These are phyloP conservation scores for Lactarius akahatsu DNA, from an alignment of 768 basidiomycete species.

Conservation along the genomic window DNA sequence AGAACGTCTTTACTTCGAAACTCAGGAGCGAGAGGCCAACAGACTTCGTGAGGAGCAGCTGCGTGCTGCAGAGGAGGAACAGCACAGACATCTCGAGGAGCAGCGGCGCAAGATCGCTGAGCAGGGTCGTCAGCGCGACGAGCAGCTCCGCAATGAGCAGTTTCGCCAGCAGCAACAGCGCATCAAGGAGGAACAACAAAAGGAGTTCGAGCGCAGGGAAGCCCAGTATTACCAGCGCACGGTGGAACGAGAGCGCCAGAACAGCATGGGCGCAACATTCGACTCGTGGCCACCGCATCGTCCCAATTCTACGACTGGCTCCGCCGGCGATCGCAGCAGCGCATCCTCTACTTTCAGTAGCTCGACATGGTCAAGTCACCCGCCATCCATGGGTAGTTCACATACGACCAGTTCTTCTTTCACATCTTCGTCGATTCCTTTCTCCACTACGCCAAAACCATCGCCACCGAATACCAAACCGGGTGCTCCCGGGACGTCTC, in stretches of 20 bases:
- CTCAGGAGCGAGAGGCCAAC: constrained; percentile 17
- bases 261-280: constrained; percentile 30
- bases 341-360: constrained; percentile 29
- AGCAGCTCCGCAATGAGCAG: constrained; percentile 24
- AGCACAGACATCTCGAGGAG: constrained; percentile 38
- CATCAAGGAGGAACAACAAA: constrained; percentile 35
- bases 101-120: constrained; percentile 35
- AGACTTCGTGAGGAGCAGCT: constrained; percentile 21
- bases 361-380: constrained; percentile 28
- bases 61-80: constrained; percentile 22
- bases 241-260: constrained; percentile 33
- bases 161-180: constrained; percentile 37
- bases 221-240: constrained; percentile 26
- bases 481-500: constrained; percentile 28
- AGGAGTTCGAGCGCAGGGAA: constrained; percentile 30
- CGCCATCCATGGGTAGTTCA: constrained; percentile 27
- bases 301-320: constrained; percentile 28
- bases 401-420: constrained; percentile 17
- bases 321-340: constrained; percentile 29
- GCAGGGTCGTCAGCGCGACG: constrained; percentile 31
- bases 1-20: constrained; percentile 8
- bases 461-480: constrained; percentile 19
- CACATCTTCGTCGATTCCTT: constrained; percentile 20
- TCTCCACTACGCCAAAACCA: constrained; percentile 18
- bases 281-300: constrained; percentile 31